Percentiles rank a stretch among this genome's conserved stretches.
Evolutionary conservation across 2,329 filamentous ascomycete species (phyloP).

Genomic region (Aaosphaeria arxii): DNA sequence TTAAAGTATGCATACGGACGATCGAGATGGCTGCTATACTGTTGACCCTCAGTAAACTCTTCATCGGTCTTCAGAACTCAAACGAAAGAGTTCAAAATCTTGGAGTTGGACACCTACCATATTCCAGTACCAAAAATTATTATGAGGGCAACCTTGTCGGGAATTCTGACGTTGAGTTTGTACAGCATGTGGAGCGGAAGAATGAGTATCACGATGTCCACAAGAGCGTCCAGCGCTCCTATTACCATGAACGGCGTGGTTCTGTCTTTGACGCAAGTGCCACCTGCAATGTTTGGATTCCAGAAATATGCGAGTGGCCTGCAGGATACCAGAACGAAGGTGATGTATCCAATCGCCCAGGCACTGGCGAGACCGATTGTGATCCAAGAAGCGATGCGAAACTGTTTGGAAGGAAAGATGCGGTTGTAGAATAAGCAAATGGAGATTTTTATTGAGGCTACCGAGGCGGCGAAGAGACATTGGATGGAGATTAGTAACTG

Average conservation of each 20-base stretch:
- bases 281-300: slow-evolving; percentile 4
- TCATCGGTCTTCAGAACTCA: not conserved
- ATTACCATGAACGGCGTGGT: slow-evolving; percentile 4
- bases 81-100: not conserved
- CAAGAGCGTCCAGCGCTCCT: slow-evolving; percentile 6
- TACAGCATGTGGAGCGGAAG: slow-evolving; percentile 10
- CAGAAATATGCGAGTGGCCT: slow-evolving; percentile 4
- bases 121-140: slow-evolving; percentile 11
- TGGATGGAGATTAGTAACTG: slow-evolving; percentile 7
- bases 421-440: slow-evolving; percentile 9
- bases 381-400: slow-evolving; percentile 3
- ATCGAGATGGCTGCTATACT: slow-evolving; percentile 8
- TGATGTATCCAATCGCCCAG: slow-evolving; percentile 3
- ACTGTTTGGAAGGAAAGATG: slow-evolving; percentile 4
- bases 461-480: slow-evolving; percentile 4
- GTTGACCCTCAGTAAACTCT: not conserved
- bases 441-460: slow-evolving; percentile 8
- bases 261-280: slow-evolving; percentile 2
- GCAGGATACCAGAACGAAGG: slow-evolving; percentile 4
- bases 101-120: slow-evolving; percentile 2
- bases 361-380: not conserved
- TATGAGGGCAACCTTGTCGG: slow-evolving; percentile 7
- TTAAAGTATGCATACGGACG: slow-evolving; percentile 4
- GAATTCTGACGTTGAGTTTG: slow-evolving; percentile 4
- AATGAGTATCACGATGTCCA: slow-evolving; percentile 7